phyloP scores from a whole-genome alignment of 78 protist species.

The Dictyostelium discoideum region DNA sequence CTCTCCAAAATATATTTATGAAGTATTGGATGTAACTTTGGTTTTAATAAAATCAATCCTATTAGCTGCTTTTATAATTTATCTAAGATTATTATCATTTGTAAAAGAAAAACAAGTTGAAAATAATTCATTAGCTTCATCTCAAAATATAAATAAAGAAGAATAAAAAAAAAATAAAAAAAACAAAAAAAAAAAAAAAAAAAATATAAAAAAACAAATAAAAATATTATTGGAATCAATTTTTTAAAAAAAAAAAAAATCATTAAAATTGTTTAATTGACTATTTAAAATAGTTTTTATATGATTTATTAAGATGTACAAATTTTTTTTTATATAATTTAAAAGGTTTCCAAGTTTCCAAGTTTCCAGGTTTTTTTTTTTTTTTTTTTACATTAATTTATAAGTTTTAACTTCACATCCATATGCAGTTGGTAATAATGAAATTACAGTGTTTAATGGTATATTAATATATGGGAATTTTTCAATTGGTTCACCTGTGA shows the following conservation, averaged over 20 bases:
- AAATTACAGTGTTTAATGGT: conserved; percentile 90
- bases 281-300: background rate
- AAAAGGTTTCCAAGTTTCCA: too few relatives aligned
- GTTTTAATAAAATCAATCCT: conserved; percentile 20
- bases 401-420: conserved; percentile 72
- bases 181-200: background rate
- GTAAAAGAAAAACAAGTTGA: conserved; percentile 26
- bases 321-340: background rate
- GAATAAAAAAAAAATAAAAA: background rate
- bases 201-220: background rate
- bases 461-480: conserved; percentile 83
- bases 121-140: background rate
- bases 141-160: conserved; percentile 47
- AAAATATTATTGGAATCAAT: too few relatives aligned
- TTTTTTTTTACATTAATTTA: background rate
- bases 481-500: conserved; percentile 80
- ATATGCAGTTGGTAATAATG: conserved; percentile 83
- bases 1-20: conserved; percentile 85
- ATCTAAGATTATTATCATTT: conserved; percentile 14
- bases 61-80: conserved; percentile 33
- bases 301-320: background rate
- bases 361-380: too few relatives aligned
- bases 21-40: conserved; percentile 58
- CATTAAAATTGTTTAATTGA: background rate
- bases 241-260: too few relatives aligned